Evolutionary conservation across 2,329 filamentous ascomycete genomes (phyloP), one percentile per base, ranked within the genome.

Genomic region (Colletotrichum endophyticum): DNA sequence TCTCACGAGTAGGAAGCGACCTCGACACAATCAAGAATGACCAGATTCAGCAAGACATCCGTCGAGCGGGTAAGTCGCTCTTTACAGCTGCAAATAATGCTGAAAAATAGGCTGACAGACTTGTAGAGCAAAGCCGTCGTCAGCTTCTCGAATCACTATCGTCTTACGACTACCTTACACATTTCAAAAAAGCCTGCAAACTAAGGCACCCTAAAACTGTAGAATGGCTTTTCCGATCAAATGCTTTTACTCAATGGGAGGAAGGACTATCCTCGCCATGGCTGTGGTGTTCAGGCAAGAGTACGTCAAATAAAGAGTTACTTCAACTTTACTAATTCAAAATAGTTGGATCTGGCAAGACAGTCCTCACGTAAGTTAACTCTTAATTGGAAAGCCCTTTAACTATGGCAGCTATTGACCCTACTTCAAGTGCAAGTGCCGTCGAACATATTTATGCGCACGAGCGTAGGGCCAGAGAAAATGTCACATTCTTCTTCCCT

Each of bases 41-140:
- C 39, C 19, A n/a, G 19, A 44, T 44, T 1, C 39, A 44, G 39
- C 39, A n/a, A 44, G 39, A n/a, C 3, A 44, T 44, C 1, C 19
- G 19, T 44, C 39, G 39, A n/a, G 19, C 39, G 39, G 39, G 39
- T 6, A 12, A 44, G 19, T 44, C 19, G 9, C 0, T 44, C 9
- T 44, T 44, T 9, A 12, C 4, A 44, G 39, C 9, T 44, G 3
- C 39, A 6, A n/a, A 11, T n/a, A 0, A 44, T n/a, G 0, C 2
- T 44, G 19, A 44, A 0, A n/a, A 44, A n/a, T 6, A 44, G 0
- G 3, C 39, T 12, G 39, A 44, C 39, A 44, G 39, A 44, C 39
- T 44, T 44, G 9, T n/a, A 44, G 39, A 11, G 1, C 39, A 44
- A 44, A 44, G 39, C 39, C 39, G 39, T 44, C 39, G 39, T 0